These are phyloP conservation scores for Moesziomyces antarcticus DNA, from an alignment of 1,284 basidiomycete species.

Conservation along the genomic window DNA sequence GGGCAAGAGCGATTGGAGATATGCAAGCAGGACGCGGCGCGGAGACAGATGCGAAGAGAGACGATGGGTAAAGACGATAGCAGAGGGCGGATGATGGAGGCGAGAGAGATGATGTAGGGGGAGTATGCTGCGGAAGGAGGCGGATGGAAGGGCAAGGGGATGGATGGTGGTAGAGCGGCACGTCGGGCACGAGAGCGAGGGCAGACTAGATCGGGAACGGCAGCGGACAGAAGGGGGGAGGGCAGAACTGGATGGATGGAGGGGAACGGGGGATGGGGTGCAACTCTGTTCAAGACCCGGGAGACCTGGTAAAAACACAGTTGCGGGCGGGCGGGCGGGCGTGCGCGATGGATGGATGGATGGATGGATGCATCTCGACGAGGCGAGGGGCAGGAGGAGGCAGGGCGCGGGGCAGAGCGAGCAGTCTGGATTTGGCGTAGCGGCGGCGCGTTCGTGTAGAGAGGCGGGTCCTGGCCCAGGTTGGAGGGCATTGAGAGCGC, in stretches of 20 bases:
- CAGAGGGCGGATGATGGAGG: background rate
- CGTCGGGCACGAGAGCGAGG: slow-evolving; percentile 24
- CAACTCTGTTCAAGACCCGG: background rate
- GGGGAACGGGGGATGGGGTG: background rate
- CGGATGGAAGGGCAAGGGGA: slow-evolving; percentile 1
- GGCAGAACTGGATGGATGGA: slow-evolving; percentile 2
- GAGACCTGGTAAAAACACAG: background rate
- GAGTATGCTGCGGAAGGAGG: slow-evolving; percentile 1
- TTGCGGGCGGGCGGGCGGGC: background rate
- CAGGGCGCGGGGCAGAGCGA: too few species aligned
- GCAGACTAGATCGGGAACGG: slow-evolving; percentile 20
- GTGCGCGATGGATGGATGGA: too few species aligned
- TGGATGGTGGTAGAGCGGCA: slow-evolving; percentile 20
- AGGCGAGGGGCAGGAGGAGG: too few species aligned
- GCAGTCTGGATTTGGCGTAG: background rate
- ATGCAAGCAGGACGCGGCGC: slow-evolving; percentile 5
- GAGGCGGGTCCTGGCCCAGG: background rate
- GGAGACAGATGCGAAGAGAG: slow-evolving; percentile 12
- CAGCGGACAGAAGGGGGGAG: background rate
- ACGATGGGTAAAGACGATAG: slow-evolving; percentile 1
- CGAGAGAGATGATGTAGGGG: slow-evolving; percentile 8
- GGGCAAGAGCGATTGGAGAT: slow-evolving; percentile 16
- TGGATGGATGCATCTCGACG: too few species aligned
- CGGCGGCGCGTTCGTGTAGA: background rate
- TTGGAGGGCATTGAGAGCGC: background rate